Percentiles rank a stretch among this genome's conserved stretches.
Conservation (phyloP, 2,329 filamentous ascomycete genomes). For the Ophiocordyceps sinensis region DNA sequence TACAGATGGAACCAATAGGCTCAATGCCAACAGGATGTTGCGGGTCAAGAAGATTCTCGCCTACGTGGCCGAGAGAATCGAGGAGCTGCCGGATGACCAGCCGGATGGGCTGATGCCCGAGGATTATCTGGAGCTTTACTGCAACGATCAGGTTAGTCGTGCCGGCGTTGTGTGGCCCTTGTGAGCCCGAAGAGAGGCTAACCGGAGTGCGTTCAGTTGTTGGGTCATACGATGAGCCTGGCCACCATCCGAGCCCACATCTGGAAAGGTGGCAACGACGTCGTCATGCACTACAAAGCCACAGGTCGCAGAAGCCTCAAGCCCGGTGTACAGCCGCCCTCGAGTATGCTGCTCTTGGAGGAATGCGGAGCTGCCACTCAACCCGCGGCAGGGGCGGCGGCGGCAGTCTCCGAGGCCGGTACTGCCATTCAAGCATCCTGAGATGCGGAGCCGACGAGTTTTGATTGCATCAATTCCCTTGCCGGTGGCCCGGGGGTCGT, state of each 20-base stretch:
- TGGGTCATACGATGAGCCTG: constrained; percentile 79
- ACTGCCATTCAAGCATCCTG: constrained; percentile 3
- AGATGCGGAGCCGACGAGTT: neutral
- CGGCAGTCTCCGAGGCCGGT: constrained; percentile 6
- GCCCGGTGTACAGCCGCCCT: constrained; percentile 6
- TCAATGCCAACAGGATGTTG: constrained; percentile 96
- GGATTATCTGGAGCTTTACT: constrained; percentile 90
- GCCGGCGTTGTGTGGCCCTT: neutral
- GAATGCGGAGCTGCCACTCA: constrained; percentile 9
- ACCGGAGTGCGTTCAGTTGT: constrained; percentile 26
- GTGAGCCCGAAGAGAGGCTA: neutral
- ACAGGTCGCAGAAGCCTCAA: constrained; percentile 64
- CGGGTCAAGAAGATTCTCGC: constrained; percentile 86
- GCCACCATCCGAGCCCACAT: constrained; percentile 82
- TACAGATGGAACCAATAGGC: constrained; percentile 68
- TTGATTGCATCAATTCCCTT: too few species aligned
- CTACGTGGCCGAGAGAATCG: constrained; percentile 86
- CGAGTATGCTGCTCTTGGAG: constrained; percentile 6
- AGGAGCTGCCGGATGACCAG: constrained; percentile 45
- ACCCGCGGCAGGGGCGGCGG: neutral
- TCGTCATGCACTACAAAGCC: constrained; percentile 77
- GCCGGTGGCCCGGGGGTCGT: too few species aligned
- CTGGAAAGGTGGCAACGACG: constrained; percentile 91
- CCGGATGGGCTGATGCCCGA: constrained; percentile 58
- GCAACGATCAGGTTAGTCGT: constrained; percentile 67